These are phyloP conservation scores for Spathaspora gorwiae DNA, from an alignment of 805 yeast genomes.

Conservation along the genomic window DNA sequence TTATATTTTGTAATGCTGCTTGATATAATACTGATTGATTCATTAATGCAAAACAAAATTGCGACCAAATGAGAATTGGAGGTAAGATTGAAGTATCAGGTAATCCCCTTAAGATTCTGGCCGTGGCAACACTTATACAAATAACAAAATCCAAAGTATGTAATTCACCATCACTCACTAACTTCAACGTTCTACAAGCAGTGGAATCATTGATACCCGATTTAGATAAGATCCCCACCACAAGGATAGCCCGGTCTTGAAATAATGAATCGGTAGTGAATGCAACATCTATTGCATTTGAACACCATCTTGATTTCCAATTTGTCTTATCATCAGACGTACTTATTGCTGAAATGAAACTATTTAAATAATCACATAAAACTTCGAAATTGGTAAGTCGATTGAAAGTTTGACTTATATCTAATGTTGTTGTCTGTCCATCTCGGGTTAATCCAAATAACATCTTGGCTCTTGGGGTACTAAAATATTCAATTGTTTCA, in stretches of 20 bases:
- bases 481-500: constrained; percentile 42
- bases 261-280: constrained; percentile 52
- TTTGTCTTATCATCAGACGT: constrained; percentile 42
- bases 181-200: constrained; percentile 26
- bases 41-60: constrained; percentile 25
- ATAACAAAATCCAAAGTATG: constrained; percentile 27
- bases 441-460: constrained; percentile 65
- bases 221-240: constrained; percentile 65
- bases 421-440: constrained; percentile 34
- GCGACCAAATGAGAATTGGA: constrained; percentile 49
- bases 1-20: constrained; percentile 26
- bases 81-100: constrained; percentile 42
- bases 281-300: constrained; percentile 60
- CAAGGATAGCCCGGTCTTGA: constrained; percentile 63
- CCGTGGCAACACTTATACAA: constrained; percentile 40
- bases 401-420: constrained; percentile 33
- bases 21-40: constrained; percentile 29
- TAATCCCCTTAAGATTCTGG: constrained; percentile 47
- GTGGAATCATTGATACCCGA: constrained; percentile 58
- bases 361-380: constrained; percentile 51
- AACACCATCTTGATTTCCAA: constrained; percentile 65
- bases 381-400: constrained; percentile 50
- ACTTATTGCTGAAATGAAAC: constrained; percentile 48
- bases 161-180: constrained; percentile 19
- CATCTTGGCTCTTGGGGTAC: constrained; percentile 63